Conservation (phyloP, 78 protist species). For the Goniomonas avonlea region DNA sequence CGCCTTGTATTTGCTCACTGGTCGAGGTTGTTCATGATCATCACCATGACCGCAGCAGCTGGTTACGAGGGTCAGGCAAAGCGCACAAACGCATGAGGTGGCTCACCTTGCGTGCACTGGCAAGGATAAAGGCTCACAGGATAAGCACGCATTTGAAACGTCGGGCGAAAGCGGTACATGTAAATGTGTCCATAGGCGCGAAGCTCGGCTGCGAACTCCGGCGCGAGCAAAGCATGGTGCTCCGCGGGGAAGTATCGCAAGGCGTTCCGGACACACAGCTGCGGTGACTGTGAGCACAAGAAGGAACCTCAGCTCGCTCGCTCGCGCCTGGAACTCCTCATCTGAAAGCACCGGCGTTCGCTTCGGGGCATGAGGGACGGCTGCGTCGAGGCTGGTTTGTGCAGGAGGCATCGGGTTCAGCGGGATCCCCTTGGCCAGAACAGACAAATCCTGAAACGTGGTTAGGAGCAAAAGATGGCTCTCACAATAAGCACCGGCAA, state of each 20-base stretch:
- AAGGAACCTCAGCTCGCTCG: neutral
- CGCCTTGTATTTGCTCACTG: neutral
- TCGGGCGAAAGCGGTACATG: conserved; percentile 83
- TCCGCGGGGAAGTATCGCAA: conserved; percentile 31
- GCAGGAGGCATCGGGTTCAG: neutral
- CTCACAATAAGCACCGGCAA: too few species aligned
- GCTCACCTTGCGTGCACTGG: conserved; percentile 58
- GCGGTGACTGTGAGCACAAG: neutral
- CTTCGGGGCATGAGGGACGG: conserved; percentile 19
- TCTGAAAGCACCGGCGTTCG: neutral
- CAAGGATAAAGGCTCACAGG: conserved; percentile 61
- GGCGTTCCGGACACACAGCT: conserved; percentile 35
- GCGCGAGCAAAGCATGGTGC: conserved; percentile 25
- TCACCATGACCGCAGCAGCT: too few species aligned
- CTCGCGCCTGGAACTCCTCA: neutral
- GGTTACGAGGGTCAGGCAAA: too few species aligned
- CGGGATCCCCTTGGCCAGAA: neutral
- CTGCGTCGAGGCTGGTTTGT: neutral
- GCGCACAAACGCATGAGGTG: too few species aligned
- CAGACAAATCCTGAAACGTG: neutral
- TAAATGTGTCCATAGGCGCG: conserved; percentile 74
- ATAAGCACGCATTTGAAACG: conserved; percentile 57
- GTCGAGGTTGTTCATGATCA: conserved; percentile 84
- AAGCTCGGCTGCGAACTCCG: conserved; percentile 54
- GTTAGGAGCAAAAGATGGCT: neutral